Evolutionary conservation across 164 flowering plant species (phyloP).

Genomic region (Magnolia officinalis): DNA sequence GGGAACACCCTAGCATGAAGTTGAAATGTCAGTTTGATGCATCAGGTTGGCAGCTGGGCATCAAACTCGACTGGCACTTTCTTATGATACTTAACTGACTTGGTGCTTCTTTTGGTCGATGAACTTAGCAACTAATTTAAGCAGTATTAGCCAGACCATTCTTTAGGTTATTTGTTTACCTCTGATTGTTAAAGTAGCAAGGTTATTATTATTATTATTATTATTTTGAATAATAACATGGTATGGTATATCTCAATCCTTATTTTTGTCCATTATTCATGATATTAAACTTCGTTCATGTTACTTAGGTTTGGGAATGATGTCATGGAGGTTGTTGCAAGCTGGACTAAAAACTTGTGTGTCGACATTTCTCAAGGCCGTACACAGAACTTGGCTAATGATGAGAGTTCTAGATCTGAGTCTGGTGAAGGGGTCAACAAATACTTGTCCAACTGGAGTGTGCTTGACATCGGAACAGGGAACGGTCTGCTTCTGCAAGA

Average conservation of each 20-base stretch:
- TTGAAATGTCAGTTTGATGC: background rate
- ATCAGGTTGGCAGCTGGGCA: background rate
- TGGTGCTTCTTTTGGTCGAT: background rate
- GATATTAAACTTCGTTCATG: slow-evolving; percentile 3
- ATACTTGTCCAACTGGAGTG: slow-evolving; percentile 67
- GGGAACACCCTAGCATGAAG: background rate
- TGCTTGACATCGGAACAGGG: slow-evolving; percentile 97
- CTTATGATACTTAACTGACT: background rate
- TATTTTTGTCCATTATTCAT: background rate
- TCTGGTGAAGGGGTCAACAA: slow-evolving; percentile 36
- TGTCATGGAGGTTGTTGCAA: slow-evolving; percentile 80
- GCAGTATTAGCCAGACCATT: background rate
- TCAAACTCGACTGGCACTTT: background rate
- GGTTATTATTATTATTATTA: too few species aligned
- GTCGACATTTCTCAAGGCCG: slow-evolving; percentile 52
- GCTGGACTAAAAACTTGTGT: slow-evolving; percentile 85
- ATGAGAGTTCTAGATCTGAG: slow-evolving; percentile 28
- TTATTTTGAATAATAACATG: background rate
- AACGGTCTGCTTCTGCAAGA: slow-evolving; percentile 97
- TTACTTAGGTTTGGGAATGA: slow-evolving; percentile 86
- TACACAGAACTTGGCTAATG: slow-evolving; percentile 39
- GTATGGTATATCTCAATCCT: background rate
- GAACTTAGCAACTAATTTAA: background rate
- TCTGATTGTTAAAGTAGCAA: too few species aligned
- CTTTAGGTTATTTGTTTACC: background rate